phyloP scores from a whole-genome alignment of 352 stramenopile genomes.

The Pythium periplocum region DNA sequence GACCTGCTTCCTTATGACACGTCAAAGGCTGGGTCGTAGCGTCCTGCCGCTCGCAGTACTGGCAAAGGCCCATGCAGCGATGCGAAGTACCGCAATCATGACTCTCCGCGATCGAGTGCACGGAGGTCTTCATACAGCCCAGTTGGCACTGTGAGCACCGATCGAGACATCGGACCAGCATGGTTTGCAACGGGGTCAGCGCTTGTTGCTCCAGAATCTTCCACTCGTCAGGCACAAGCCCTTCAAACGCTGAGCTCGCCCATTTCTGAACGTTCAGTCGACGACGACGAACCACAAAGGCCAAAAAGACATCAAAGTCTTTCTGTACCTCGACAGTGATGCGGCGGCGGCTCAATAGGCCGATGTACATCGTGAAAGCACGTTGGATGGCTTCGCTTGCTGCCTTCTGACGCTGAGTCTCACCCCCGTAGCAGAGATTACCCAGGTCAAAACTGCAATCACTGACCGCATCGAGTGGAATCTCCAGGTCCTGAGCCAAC shows the following conservation, averaged over 20 bases:
- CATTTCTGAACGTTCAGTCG: constrained; percentile 39
- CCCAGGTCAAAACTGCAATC: no score
- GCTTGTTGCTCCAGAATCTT: constrained; percentile 40
- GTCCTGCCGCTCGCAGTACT: constrained; percentile 40
- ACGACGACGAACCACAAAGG: constrained; percentile 53
- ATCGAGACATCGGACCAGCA: constrained; percentile 47
- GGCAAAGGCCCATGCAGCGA: constrained; percentile 33
- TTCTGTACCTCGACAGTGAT: constrained; percentile 6
- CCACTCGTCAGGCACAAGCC: constrained; percentile 40
- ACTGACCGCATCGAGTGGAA: no score
- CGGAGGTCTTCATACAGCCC: constrained; percentile 55
- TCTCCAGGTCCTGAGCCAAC: no score
- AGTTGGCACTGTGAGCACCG: constrained; percentile 45
- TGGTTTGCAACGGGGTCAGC: constrained; percentile 33
- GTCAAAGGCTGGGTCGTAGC: constrained; percentile 4
- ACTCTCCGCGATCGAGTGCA: constrained; percentile 16
- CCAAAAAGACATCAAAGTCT: constrained; percentile 54
- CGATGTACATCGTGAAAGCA: no score
- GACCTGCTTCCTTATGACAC: constrained; percentile 50
- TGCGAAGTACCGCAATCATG: constrained; percentile 61
- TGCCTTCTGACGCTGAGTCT: no score
- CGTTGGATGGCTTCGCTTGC: no score
- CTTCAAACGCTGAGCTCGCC: constrained; percentile 34
- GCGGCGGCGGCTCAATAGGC: no score
- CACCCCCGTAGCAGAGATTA: no score